Base-by-base conservation (phyloP, 257 asterid species). In the Fraxinus quadrangulata region DNA sequence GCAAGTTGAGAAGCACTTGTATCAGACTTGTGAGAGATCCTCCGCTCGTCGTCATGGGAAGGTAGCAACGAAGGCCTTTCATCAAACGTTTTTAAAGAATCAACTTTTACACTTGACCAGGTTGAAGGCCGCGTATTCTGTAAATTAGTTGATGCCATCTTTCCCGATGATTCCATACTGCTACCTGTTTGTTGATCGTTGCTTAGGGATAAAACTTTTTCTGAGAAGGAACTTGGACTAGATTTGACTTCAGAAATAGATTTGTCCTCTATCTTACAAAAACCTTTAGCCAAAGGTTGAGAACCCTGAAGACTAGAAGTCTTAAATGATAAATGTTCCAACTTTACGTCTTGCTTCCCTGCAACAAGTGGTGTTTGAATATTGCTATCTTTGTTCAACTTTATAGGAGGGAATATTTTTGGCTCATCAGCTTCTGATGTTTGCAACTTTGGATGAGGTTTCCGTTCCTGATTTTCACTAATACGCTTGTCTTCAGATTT, bases 211-310 rank as follows among this genome's bases (percentile, higher is more conserved):
- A 80, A 40, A 26, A 75, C 77, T 54, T 80, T 83, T 28, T 79
- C 90, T 28, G 86, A 72, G 77, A 74, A 80, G 66, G 83, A 78
- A 78, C 79, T 78, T 76, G 83, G 54, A 76, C 63, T 78, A 72
- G 84, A 75, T 78, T 78, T 86, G 75, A 82, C 88, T 82, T 83
- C 94, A 78, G 79, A 70, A 72, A 42, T 68, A 61, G 88, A 78
- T 75, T 70, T 75, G 67, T 74, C 67, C 75, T 79, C 88, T 69
- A 77, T 56, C 71, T 45, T 75, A 17, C 71, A 5, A 24, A 51
- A 49, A 73, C 73, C 81, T 63, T 67, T 49, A 24, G 30, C 79
- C 39, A 21, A 39, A 77, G 49, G 72, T 65, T 77, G 82, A 71
- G 79, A 31, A 45, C 40, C 78, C 77, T 70, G 78, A 49, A 45